These are phyloP conservation scores for Rosellinia necatrix DNA, from an alignment of 2,329 filamentous ascomycete genomes.

Conservation along the genomic window DNA sequence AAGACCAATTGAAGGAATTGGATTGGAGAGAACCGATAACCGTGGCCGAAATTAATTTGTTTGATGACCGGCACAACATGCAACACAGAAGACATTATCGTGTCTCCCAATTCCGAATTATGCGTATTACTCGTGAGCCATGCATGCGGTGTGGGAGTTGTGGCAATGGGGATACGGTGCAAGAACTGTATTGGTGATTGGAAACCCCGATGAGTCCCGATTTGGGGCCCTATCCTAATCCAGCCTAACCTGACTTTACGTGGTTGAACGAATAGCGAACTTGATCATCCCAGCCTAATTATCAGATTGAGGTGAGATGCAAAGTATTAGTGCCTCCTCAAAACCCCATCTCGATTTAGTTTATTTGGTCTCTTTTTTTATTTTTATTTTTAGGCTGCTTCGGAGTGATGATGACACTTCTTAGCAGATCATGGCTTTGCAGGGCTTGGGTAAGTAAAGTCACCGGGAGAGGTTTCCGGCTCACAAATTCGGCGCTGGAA, in stretches of 20 bases:
- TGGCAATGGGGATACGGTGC: slow-evolving; percentile 9
- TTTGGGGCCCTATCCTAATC: too few relatives aligned
- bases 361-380: not conserved
- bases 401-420: slow-evolving; percentile 30
- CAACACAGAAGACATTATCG: too few relatives aligned
- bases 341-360: not conserved
- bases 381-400: too few relatives aligned
- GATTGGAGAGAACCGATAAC: too few relatives aligned
- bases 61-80: too few relatives aligned
- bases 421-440: slow-evolving; percentile 38
- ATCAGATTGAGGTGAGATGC: not conserved
- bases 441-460: slow-evolving; percentile 33
- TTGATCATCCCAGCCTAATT: not conserved
- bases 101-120: too few relatives aligned
- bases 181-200: not conserved
- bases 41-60: too few relatives aligned
- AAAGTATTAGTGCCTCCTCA: too few relatives aligned
- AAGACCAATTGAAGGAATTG: too few relatives aligned
- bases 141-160: not conserved
- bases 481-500: slow-evolving; percentile 11
- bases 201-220: not conserved
- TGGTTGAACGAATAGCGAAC: too few relatives aligned
- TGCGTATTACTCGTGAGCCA: not conserved
- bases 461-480: not conserved
- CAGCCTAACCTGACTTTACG: too few relatives aligned